Evolutionary conservation across 371 early-diverging fungal genomes (phyloP).

Genomic region (Capniomyces stellatus): DNA sequence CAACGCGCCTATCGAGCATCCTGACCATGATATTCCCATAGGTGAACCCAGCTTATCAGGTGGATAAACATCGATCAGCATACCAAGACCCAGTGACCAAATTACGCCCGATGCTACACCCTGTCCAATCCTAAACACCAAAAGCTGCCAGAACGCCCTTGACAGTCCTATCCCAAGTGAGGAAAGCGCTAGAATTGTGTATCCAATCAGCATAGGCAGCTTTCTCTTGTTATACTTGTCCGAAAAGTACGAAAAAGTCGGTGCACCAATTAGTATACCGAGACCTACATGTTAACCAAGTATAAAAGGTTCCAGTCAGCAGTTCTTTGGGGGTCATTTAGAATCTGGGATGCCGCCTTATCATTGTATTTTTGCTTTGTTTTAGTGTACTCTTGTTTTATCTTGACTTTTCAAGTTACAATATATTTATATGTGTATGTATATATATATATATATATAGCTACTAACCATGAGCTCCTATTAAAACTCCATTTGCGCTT

Average conservation of each 20-base stretch:
- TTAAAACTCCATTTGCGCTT: conserved; percentile 49
- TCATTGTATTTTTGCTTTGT: no score
- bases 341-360: no score
- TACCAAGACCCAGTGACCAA: conserved; percentile 59
- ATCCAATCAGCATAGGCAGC: conserved; percentile 58
- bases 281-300: no score
- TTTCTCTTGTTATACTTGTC: conserved; percentile 51
- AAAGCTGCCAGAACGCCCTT: conserved; percentile 41
- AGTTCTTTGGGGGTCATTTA: no score
- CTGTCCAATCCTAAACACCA: conserved; percentile 55
- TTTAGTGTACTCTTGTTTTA: no score
- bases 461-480: conserved; percentile 69
- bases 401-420: no score
- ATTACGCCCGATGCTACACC: conserved; percentile 61
- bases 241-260: conserved; percentile 54
- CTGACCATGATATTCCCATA: conserved; percentile 55
- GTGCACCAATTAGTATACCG: conserved; percentile 59
- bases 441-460: no score
- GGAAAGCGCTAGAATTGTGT: conserved; percentile 40
- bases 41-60: conserved; percentile 46
- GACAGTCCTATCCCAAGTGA: conserved; percentile 50
- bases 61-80: conserved; percentile 63
- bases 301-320: no score
- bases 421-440: no score
- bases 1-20: conserved; percentile 39